Base-by-base conservation (phyloP, 371 early-diverging fungal genomes). In the Synchytrium microbalum region DNA sequence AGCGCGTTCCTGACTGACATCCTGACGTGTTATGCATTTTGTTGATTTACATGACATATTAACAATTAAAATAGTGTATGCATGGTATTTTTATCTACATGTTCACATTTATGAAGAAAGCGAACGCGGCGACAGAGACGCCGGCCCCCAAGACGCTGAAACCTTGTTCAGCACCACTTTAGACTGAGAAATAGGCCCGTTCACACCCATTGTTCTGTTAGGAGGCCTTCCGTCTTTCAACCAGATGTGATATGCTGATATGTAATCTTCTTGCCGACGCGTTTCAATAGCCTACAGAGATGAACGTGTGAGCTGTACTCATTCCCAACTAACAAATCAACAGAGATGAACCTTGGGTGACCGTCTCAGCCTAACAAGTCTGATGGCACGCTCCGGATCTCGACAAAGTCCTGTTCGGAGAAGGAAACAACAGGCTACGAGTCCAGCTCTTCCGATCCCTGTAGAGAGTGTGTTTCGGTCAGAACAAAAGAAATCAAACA, bases 361-460 rank as follows among this genome's bases (percentile, higher is more conserved):
- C 31, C 87, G 61, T 52, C 85, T 71, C 46, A 75, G 63, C 63
- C 88, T 69, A 1, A 88, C 74, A 58, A 76, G 72, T 24, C 66
- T 70, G 26, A 88, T 79, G 5, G 85, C 81, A 27, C 77, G 73
- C 56, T 78, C 80, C 3, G 84, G 83, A 0, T 73, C 66, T 31
- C 61, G 58, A 64, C 81, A 84, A 32, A 78, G 78, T 14, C 72
- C 67, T 38, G 76, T 79, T 33, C 81, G 73, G n/a, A 90, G 62
- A 33, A 90, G 61, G 80, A 84, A 87, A 61, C 90, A 90, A 60
- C 86, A 87, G 2, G 88, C 90, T 55, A 90, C 78, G 33, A 90
- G 65, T 1, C 88, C 90, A 5, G 90, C 90, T 33, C 90, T 72
- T 14, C 90, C 90, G 13, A 90, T 86, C 46, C 89, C 88, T 85